Percentiles rank a stretch among this genome's conserved stretches.
phyloP scores from a whole-genome alignment of 2,329 filamentous ascomycete species.

The Alternaria sp. region DNA sequence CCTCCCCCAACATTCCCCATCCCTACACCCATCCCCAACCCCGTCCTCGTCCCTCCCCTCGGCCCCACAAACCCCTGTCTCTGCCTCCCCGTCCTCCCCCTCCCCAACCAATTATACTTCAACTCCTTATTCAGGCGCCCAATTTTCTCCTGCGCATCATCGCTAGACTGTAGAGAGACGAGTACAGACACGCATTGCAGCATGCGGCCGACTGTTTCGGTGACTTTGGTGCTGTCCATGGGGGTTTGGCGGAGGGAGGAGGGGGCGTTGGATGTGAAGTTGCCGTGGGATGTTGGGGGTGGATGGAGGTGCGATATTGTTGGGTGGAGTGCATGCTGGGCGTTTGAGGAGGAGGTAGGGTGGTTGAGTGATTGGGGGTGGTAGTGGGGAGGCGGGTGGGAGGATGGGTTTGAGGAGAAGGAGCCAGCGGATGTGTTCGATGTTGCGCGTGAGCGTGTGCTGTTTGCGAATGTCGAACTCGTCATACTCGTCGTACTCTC shows the following conservation, averaged over 20 bases:
- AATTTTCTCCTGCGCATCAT: constrained; percentile 78
- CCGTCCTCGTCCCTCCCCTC: constrained; percentile 53
- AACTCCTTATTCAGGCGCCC: constrained; percentile 83
- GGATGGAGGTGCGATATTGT: constrained; percentile 11
- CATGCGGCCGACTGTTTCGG: constrained; percentile 94
- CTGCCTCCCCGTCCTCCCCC: constrained; percentile 87
- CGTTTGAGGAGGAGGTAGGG: neutral
- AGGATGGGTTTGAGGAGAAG: constrained; percentile 48
- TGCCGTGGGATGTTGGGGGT: constrained; percentile 18
- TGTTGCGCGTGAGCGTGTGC: constrained; percentile 75
- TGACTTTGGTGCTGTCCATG: constrained; percentile 73
- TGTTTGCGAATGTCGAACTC: constrained; percentile 53
- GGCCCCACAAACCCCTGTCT: constrained; percentile 83
- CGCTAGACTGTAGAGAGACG: constrained; percentile 74
- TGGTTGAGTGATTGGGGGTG: neutral
- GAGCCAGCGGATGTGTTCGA: constrained; percentile 73
- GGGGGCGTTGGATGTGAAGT: constrained; percentile 20
- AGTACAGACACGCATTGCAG: constrained; percentile 94
- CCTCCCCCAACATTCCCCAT: neutral
- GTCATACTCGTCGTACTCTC: constrained; percentile 67
- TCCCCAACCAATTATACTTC: constrained; percentile 95
- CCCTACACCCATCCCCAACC: constrained; percentile 1
- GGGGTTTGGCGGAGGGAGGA: constrained; percentile 36
- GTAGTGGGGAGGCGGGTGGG: neutral
- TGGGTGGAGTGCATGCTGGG: neutral